phyloP scores from a whole-genome alignment of 495 filamentous ascomycete species.

The Durotheca rogersii region DNA sequence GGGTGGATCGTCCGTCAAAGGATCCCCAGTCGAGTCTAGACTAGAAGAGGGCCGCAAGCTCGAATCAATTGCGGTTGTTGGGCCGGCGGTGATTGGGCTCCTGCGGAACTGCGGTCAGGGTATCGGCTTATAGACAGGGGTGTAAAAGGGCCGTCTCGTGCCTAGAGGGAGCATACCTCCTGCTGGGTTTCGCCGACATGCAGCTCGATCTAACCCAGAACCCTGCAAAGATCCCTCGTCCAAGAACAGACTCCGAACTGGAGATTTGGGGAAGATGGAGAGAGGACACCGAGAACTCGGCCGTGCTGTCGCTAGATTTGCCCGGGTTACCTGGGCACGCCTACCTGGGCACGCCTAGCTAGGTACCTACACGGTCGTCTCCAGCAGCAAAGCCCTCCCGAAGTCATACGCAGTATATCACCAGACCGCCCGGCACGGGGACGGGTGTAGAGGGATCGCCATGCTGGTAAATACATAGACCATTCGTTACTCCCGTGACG shows the following conservation, averaged over 20 bases:
- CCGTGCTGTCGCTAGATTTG: neutral
- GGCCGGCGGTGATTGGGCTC: conserved; percentile 29
- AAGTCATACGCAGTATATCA: no score
- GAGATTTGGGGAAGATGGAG: conserved; percentile 35
- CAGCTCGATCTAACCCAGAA: conserved; percentile 26
- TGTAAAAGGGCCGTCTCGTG: conserved; percentile 37
- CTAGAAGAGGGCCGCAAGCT: conserved; percentile 24
- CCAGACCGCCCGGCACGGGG: no score
- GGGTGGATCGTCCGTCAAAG: conserved; percentile 21
- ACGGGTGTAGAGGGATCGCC: no score
- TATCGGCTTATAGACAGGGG: conserved; percentile 32
- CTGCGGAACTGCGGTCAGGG: conserved; percentile 24
- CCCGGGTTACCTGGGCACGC: neutral
- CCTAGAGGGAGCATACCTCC: conserved; percentile 26
- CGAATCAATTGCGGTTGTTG: conserved; percentile 26
- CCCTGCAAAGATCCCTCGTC: conserved; percentile 24
- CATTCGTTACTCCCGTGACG: no score
- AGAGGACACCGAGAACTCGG: conserved; percentile 4
- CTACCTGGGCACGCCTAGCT: conserved; percentile 1
- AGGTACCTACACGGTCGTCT: no score
- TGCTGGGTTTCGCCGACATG: conserved; percentile 35
- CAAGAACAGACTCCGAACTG: conserved; percentile 22
- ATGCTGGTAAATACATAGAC: no score
- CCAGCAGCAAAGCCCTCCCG: no score
- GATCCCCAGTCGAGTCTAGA: conserved; percentile 33